Evolutionary conservation across 1,284 basidiomycete genomes (phyloP).

Genomic region (Apiotrichum porosum): DNA sequence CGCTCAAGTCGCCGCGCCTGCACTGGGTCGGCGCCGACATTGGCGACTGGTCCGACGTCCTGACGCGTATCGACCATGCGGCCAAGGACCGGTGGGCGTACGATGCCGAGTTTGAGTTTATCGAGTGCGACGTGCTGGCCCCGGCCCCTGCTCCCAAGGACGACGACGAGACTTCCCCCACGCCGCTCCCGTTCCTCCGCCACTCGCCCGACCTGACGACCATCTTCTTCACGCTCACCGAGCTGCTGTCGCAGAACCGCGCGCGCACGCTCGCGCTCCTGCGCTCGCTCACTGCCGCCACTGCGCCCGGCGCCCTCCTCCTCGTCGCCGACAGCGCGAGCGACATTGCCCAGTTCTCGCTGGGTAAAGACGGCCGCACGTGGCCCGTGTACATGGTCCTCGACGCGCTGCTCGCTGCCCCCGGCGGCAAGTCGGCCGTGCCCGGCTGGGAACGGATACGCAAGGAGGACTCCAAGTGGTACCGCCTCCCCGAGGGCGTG

Average conservation of each 20-base stretch:
- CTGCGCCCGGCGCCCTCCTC: constrained; percentile 45
- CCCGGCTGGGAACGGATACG: constrained; percentile 38
- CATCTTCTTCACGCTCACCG: constrained; percentile 50
- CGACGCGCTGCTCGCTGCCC: constrained; percentile 25
- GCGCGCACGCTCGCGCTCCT: constrained; percentile 45
- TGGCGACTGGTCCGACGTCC: constrained; percentile 39
- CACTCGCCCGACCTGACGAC: constrained; percentile 39
- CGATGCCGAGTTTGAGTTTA: constrained; percentile 22
- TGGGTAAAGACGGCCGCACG: constrained; percentile 34
- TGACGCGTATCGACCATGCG: constrained; percentile 26
- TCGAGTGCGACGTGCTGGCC: constrained; percentile 36
- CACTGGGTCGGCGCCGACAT: constrained; percentile 41
- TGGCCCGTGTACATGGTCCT: constrained; percentile 44
- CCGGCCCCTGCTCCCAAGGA: constrained; percentile 1
- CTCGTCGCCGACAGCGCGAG: constrained; percentile 48
- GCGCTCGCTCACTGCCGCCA: constrained; percentile 32
- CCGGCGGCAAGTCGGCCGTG: not conserved
- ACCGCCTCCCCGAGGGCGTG: constrained; percentile 38
- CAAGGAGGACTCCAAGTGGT: constrained; percentile 46
- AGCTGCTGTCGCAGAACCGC: constrained; percentile 48
- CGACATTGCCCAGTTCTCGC: constrained; percentile 40
- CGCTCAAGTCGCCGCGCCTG: not conserved
- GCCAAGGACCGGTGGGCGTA: constrained; percentile 29
- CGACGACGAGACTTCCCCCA: not conserved
- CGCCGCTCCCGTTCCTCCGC: not conserved